Percentiles rank a stretch among this genome's conserved stretches.
Evolutionary conservation across 345 rosid genomes (phyloP).

Genomic region (Syzygium jambos): DNA sequence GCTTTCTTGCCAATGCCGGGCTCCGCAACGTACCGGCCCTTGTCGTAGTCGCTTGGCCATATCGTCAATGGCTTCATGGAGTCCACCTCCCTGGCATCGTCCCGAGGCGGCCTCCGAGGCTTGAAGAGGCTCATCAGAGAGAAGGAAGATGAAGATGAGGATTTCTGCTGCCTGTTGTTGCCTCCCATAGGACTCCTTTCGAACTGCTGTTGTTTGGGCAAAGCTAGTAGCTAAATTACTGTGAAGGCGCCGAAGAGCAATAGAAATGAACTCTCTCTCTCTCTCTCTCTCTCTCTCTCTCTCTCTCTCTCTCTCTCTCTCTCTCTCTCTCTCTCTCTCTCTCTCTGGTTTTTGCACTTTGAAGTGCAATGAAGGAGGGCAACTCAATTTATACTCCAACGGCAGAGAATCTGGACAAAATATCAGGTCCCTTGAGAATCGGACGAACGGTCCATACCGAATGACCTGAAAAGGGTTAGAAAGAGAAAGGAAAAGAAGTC

Average conservation of each 20-base stretch:
- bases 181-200: conserved; percentile 15
- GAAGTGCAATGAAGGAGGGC: background rate
- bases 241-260: background rate
- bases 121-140: conserved; percentile 26
- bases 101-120: conserved; percentile 19
- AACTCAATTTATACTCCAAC: background rate
- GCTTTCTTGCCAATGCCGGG: conserved; percentile 54
- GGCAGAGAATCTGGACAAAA: background rate
- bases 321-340: background rate
- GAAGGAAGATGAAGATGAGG: conserved; percentile 10
- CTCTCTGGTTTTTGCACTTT: background rate
- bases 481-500: background rate
- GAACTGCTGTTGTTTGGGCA: background rate
- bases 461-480: background rate
- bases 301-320: background rate
- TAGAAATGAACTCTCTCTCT: background rate
- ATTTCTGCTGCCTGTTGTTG: conserved; percentile 15
- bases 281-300: background rate
- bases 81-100: conserved; percentile 15
- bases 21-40: conserved; percentile 29
- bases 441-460: background rate
- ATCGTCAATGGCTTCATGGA: conserved; percentile 17
- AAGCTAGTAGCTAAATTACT: background rate
- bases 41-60: conserved; percentile 44
- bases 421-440: background rate